These are phyloP conservation scores for Eragrostis curvula DNA, from an alignment of 176 grass and related monocot species.

Conservation along the genomic window DNA sequence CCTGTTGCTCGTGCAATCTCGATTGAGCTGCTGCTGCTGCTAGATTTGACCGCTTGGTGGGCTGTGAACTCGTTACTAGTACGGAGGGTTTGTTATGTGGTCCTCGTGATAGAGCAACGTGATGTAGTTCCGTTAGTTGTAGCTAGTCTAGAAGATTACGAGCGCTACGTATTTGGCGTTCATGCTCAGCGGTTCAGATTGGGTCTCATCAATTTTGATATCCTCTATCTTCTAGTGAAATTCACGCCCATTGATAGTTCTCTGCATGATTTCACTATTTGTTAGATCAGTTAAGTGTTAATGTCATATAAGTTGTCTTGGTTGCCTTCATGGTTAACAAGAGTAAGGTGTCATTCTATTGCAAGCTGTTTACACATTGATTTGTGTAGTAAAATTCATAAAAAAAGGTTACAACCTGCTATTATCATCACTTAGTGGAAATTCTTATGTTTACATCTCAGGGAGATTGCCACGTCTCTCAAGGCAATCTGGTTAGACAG, in stretches of 20 bases:
- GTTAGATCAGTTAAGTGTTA: background rate
- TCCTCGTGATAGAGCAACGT: background rate
- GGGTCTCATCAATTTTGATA: background rate
- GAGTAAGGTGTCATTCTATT: background rate
- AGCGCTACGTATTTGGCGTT: background rate
- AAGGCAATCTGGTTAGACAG: background rate
- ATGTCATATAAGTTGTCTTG: background rate
- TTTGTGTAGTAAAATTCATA: background rate
- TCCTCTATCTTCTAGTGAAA: background rate
- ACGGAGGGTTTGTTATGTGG: background rate
- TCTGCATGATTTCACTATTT: background rate
- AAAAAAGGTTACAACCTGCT: background rate
- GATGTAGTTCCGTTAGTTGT: background rate
- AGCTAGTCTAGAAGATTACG: background rate
- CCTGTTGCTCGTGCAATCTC: background rate
- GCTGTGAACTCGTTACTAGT: background rate
- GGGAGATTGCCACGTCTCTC: background rate
- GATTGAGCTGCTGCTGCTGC: background rate
- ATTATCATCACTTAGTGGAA: background rate
- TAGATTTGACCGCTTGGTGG: conserved; percentile 20
- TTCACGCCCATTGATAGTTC: background rate
- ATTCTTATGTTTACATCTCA: background rate
- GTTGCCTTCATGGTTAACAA: background rate
- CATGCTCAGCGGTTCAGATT: background rate
- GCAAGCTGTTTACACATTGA: background rate